These are phyloP conservation scores for Halophytophthora batemanensis DNA, from an alignment of 352 stramenopile genomes.

Conservation along the genomic window DNA sequence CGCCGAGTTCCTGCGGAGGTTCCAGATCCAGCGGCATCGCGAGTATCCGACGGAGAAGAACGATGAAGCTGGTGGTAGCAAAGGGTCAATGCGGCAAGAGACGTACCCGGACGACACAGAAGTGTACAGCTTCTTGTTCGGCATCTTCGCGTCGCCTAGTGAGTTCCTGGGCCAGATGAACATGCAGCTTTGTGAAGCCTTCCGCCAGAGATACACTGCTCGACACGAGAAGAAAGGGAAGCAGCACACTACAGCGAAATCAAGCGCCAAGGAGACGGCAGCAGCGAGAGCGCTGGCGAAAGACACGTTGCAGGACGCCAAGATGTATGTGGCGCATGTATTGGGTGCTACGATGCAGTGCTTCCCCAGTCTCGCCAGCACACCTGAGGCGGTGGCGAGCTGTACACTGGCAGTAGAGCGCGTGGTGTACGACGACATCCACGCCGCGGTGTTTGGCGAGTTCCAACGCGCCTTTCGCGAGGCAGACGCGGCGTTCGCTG, in stretches of 20 bases:
- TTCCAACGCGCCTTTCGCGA: constrained; percentile 45
- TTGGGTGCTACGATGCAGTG: constrained; percentile 56
- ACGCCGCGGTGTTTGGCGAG: constrained; percentile 50
- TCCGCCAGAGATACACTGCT: constrained; percentile 31
- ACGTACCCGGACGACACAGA: constrained; percentile 35
- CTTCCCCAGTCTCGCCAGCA: constrained; percentile 58
- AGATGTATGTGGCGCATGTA: constrained; percentile 67
- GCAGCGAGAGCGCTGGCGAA: constrained; percentile 17
- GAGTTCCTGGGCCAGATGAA: constrained; percentile 71
- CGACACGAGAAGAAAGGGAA: constrained; percentile 19
- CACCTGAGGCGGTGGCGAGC: constrained; percentile 37
- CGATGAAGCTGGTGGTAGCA: not conserved
- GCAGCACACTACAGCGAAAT: constrained; percentile 12
- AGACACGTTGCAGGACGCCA: constrained; percentile 61
- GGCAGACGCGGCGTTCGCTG: constrained; percentile 42
- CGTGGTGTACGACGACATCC: constrained; percentile 67
- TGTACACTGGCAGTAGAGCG: constrained; percentile 59
- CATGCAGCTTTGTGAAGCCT: constrained; percentile 43
- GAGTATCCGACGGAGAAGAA: not conserved
- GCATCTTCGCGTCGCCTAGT: constrained; percentile 43
- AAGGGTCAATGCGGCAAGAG: constrained; percentile 4
- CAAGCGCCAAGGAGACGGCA: constrained; percentile 3
- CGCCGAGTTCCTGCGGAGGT: constrained; percentile 47
- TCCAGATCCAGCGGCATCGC: constrained; percentile 25
- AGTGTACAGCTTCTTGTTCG: constrained; percentile 58